These are phyloP conservation scores for Fusarium chuoi DNA, from an alignment of 2,329 filamentous ascomycete species.

Conservation along the genomic window DNA sequence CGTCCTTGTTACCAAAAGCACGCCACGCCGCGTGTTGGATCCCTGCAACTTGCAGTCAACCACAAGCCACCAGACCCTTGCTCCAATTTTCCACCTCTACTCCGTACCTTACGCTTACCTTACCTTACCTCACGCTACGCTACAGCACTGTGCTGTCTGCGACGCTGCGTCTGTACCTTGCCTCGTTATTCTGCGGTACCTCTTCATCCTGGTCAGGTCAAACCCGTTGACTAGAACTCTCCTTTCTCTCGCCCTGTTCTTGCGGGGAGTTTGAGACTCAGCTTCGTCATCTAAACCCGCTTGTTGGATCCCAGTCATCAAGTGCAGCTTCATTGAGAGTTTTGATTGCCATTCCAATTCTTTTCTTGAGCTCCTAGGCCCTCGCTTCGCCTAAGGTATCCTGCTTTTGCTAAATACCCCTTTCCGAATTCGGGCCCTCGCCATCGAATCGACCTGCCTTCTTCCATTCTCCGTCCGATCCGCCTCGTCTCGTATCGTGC, in stretches of 20 bases:
- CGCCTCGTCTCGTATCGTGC: slow-evolving; percentile 19
- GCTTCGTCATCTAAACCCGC: slow-evolving; percentile 41
- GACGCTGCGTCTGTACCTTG: not conserved
- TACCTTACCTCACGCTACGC: slow-evolving; percentile 30
- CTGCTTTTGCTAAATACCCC: slow-evolving; percentile 11
- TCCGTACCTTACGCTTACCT: not conserved
- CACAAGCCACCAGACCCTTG: slow-evolving; percentile 42
- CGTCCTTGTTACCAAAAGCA: slow-evolving; percentile 35
- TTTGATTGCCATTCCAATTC: slow-evolving; percentile 2
- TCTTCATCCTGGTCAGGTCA: slow-evolving; percentile 26
- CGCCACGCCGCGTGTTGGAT: slow-evolving; percentile 39
- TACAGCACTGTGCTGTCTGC: not conserved
- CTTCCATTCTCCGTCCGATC: slow-evolving; percentile 15
- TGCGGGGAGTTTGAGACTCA: slow-evolving; percentile 44
- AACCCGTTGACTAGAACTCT: slow-evolving; percentile 40
- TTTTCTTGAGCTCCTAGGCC: slow-evolving; percentile 14
- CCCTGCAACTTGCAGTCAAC: slow-evolving; percentile 38
- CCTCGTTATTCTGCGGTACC: slow-evolving; percentile 14
- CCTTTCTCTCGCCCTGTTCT: slow-evolving; percentile 42
- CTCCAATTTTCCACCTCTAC: slow-evolving; percentile 40
- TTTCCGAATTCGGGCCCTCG: slow-evolving; percentile 25
- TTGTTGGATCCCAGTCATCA: slow-evolving; percentile 28
- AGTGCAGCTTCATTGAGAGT: slow-evolving; percentile 14
- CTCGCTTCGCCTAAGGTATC: slow-evolving; percentile 1
- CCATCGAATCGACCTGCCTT: slow-evolving; percentile 18